phyloP scores from a whole-genome alignment of 768 basidiomycete genomes.

The Phanerochaete sordida region DNA sequence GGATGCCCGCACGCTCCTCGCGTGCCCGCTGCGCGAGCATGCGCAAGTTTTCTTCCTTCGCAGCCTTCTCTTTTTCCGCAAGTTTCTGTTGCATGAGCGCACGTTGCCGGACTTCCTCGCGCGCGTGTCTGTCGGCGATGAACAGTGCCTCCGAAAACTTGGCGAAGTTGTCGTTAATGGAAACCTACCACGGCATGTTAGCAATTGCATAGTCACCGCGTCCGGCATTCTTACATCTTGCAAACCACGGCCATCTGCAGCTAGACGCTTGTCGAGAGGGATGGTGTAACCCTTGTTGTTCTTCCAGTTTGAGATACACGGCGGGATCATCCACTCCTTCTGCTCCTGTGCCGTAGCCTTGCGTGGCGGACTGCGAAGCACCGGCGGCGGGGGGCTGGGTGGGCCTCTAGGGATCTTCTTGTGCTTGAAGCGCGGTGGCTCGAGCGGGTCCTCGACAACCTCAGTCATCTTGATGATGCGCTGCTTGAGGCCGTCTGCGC shows the following conservation, averaged over 20 bases:
- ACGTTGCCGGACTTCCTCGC: conserved; percentile 96
- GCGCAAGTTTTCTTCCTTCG: conserved; percentile 94
- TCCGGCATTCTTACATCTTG: conserved; percentile 73
- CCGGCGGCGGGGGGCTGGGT: conserved; percentile 94
- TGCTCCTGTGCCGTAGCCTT: conserved; percentile 97
- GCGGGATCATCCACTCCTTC: conserved; percentile 99
- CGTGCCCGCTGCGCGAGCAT: conserved; percentile 91
- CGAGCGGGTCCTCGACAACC: conserved; percentile 95
- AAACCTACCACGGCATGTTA: conserved; percentile 51
- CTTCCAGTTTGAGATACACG: conserved; percentile 99
- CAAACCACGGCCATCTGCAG: conserved; percentile 96
- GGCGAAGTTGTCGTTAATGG: conserved; percentile 99
- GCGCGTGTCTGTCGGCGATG: conserved; percentile 94
- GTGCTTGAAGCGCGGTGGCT: conserved; percentile 96
- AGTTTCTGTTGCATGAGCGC: conserved; percentile 97
- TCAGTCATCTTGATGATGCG: conserved; percentile 99
- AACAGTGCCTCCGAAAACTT: conserved; percentile 97
- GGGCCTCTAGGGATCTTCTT: conserved; percentile 98
- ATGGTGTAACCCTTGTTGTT: conserved; percentile 99
- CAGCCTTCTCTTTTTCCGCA: conserved; percentile 96
- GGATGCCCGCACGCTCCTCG: conserved; percentile 85
- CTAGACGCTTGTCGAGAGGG: conserved; percentile 94
- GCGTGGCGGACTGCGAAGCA: conserved; percentile 90
- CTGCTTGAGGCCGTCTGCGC: conserved; percentile 73
- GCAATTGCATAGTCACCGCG: neutral